Evolutionary conservation across 192 early-diverging fungal species (phyloP).

Genomic region (Coemansia sp.): DNA sequence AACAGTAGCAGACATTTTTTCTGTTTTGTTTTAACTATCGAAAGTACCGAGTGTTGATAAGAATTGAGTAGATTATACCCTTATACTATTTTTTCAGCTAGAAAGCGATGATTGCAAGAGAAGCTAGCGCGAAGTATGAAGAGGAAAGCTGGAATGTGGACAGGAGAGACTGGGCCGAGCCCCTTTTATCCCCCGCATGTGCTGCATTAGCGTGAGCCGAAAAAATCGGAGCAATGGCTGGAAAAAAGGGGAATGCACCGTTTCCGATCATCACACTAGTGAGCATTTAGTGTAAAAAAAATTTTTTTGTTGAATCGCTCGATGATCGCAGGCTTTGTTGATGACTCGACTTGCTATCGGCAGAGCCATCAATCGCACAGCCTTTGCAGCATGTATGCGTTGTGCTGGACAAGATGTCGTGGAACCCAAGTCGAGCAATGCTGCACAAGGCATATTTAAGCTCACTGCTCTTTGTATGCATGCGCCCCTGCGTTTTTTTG

Average conservation of each 20-base stretch:
- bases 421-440: background rate
- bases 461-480: background rate
- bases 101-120: background rate
- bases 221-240: slow-evolving; percentile 5
- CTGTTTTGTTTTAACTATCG: background rate
- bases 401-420: background rate
- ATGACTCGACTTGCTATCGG: background rate
- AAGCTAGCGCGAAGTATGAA: background rate
- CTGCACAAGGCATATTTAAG: background rate
- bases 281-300: slow-evolving; percentile 2
- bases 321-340: background rate
- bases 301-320: background rate
- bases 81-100: background rate
- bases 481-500: slow-evolving; percentile 1
- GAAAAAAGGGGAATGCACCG: background rate
- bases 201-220: background rate
- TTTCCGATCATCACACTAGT: background rate
- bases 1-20: slow-evolving; percentile 22
- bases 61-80: background rate
- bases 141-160: background rate
- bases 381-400: background rate
- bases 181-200: background rate
- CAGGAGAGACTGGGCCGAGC: background rate
- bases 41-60: background rate
- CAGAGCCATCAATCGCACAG: background rate